Conservation (phyloP, 768 basidiomycete genomes). For the Nidularia pulvinata region DNA sequence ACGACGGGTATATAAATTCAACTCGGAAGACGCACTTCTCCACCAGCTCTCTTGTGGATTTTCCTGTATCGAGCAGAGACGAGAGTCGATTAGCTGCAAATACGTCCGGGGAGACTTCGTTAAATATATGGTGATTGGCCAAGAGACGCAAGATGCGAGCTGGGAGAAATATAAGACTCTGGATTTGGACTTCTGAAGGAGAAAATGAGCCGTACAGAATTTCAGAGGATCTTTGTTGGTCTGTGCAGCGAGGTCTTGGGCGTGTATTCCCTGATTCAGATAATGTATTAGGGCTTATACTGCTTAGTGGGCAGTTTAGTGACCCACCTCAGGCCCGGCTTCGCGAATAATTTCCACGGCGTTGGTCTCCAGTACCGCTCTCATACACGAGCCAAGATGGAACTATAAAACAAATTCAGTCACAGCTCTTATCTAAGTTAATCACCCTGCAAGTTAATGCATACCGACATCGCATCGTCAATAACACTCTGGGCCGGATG, state of each 20-base stretch:
- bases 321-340: neutral
- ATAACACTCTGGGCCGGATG: neutral
- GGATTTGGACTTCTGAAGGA: neutral
- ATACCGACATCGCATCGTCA: neutral
- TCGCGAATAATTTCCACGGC: neutral
- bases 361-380: neutral
- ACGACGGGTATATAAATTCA: too few species aligned
- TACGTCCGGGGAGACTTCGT: neutral
- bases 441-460: neutral
- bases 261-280: neutral
- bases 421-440: neutral
- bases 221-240: neutral
- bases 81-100: neutral
- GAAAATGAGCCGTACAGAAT: neutral
- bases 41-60: neutral
- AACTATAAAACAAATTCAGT: neutral
- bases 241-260: neutral
- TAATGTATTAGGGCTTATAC: too few species aligned
- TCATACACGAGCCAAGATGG: neutral
- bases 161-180: neutral
- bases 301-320: neutral
- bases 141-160: neutral
- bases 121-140: neutral
- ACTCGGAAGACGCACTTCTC: neutral
- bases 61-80: neutral